phyloP scores from a whole-genome alignment of 192 early-diverging fungal species.

The Mortierella alpina region DNA sequence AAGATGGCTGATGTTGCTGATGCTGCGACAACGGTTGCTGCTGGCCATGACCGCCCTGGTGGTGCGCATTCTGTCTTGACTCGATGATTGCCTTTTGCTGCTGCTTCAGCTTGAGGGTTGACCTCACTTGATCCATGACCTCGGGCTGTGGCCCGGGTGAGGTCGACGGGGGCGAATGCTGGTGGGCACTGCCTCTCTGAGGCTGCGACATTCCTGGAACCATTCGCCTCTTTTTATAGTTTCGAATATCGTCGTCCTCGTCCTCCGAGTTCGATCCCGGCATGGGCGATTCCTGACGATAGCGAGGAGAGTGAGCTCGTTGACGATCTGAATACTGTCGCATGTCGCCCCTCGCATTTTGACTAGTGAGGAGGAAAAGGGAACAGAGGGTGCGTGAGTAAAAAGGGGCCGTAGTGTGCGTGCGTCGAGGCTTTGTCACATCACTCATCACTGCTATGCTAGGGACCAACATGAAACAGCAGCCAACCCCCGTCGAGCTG shows the following conservation, averaged over 20 bases:
- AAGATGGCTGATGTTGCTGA: conserved; percentile 4
- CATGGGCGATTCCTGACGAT: conserved; percentile 47
- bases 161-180: conserved; percentile 34
- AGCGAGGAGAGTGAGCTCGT: conserved; percentile 29
- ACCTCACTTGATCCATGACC: conserved; percentile 65
- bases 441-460: no score
- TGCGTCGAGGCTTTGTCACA: no score
- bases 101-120: conserved; percentile 65
- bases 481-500: no score
- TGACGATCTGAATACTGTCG: conserved; percentile 10
- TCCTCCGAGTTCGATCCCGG: conserved; percentile 51
- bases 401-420: background rate
- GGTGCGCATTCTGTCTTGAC: conserved; percentile 54
- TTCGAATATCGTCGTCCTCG: conserved; percentile 53
- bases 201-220: conserved; percentile 19
- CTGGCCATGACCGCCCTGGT: conserved; percentile 8
- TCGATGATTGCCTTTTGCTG: conserved; percentile 76
- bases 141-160: conserved; percentile 44
- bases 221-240: conserved; percentile 39
- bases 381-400: background rate
- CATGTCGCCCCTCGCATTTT: conserved; percentile 17
- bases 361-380: conserved; percentile 6
- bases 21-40: conserved; percentile 2
- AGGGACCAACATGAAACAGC: no score
- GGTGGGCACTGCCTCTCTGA: conserved; percentile 12